Evolutionary conservation across 176 grass and related monocot species (phyloP), one percentile per base, ranked within the genome.

Genomic region (Cenchrus americanus): DNA sequence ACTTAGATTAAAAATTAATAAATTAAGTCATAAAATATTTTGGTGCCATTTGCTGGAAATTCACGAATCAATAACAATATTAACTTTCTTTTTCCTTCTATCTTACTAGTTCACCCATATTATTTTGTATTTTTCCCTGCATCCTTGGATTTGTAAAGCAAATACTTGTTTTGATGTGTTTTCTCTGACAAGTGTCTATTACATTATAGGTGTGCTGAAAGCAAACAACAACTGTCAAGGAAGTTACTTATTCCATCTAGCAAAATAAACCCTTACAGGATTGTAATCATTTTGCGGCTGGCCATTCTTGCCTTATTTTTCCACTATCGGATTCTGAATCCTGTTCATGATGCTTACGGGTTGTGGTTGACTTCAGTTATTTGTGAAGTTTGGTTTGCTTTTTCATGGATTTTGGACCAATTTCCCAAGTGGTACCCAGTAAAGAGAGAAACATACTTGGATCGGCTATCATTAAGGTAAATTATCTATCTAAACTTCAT

Each of bases 381-480:
- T 30, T 82, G 79, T 82, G 79, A 82, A 82, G 70, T 82, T 71
- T 82, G 79, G 79, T 82, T 82, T 18, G 51, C 79, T 21, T 82
- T 82, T 71, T 82, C 79, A 14, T 82, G 79, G 79, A 71, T 82
- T 82, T 44, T 82, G 10, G 79, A 82, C 42, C 79, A 82, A 71
- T 82, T 82, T 59, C 79, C 79, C n/a, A 82, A 82, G 66, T 82
- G 79, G 79, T 67, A 48, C 37, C 92, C 92, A 46, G 84, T 91
- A 83, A 80, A 91, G 61, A 80, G 92, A 91, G 92, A 94, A 57
- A 94, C 92, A 22, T 94, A 94, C 62, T 82, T 94, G 82, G 92
- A 94, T 76, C 88, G 92, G 59, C 84, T 94, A 30, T 90, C 92
- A 83, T 66, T 91, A 77, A 94, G 92, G 92, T 91, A 84, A 71